Conservation (phyloP, 129 eudicot species). For the Mikania micrantha region DNA sequence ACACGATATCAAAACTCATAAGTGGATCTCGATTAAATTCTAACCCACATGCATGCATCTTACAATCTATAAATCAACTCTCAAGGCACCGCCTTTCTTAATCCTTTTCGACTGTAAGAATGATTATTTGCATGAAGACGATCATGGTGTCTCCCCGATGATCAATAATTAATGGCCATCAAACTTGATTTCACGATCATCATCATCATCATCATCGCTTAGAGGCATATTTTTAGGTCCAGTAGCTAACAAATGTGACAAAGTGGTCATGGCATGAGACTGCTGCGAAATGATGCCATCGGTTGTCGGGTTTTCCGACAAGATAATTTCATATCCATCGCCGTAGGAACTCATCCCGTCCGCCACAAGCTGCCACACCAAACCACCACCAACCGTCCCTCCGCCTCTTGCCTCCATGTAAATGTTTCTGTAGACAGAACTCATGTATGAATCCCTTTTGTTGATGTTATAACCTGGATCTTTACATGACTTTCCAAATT, state of each 20-base stretch:
- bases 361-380: slow-evolving; percentile 71
- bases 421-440: slow-evolving; percentile 34
- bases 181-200: slow-evolving; percentile 2
- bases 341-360: slow-evolving; percentile 48
- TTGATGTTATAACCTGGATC: slow-evolving; percentile 38
- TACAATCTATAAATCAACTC: neutral
- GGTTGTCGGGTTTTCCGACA: slow-evolving; percentile 45
- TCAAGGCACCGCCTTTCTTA: slow-evolving; percentile 7
- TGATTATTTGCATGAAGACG: neutral
- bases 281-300: slow-evolving; percentile 42
- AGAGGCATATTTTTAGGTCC: slow-evolving; percentile 9
- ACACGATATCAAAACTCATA: neutral
- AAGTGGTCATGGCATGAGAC: slow-evolving; percentile 46
- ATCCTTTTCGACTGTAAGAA: neutral
- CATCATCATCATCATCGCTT: neutral
- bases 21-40: neutral
- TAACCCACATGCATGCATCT: neutral
- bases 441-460: slow-evolving; percentile 39
- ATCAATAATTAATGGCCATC: neutral
- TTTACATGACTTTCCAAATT: slow-evolving; percentile 62
- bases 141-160: neutral
- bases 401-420: slow-evolving; percentile 49
- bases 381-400: slow-evolving; percentile 58
- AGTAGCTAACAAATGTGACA: slow-evolving; percentile 19
- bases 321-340: slow-evolving; percentile 56